Conservation (phyloP, 768 basidiomycete genomes). For the Kwoniella botswanensis region DNA sequence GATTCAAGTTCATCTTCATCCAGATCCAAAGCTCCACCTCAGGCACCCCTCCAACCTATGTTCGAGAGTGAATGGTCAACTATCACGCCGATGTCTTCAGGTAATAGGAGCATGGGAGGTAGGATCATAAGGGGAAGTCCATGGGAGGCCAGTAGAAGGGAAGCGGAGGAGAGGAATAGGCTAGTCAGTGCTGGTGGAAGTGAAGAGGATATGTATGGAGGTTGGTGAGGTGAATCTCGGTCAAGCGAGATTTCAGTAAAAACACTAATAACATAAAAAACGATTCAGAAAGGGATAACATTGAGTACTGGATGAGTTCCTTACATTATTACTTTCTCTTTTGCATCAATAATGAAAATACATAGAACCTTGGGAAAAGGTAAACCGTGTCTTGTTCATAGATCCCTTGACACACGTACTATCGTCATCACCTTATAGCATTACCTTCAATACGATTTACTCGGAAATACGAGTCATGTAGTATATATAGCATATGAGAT, state of each 20-base stretch:
- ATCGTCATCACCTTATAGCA: slow-evolving; percentile 10
- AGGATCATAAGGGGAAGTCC: neutral
- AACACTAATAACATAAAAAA: too few relatives aligned
- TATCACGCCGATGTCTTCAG: neutral
- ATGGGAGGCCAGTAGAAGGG: neutral
- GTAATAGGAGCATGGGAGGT: neutral
- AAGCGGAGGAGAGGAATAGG: slow-evolving; percentile 1
- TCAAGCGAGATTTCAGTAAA: neutral
- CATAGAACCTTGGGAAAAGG: neutral
- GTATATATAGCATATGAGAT: neutral
- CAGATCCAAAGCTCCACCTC: neutral
- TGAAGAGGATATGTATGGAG: slow-evolving; percentile 6
- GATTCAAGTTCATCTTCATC: neutral
- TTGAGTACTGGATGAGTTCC: too few relatives aligned
- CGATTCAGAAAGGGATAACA: too few relatives aligned
- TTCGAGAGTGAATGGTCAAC: slow-evolving; percentile 14
- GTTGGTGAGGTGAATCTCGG: neutral
- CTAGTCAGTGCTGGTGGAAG: neutral
- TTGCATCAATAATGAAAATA: neutral
- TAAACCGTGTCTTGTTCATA: slow-evolving; percentile 1
- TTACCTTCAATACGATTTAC: neutral
- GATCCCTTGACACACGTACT: slow-evolving; percentile 4
- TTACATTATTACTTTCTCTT: neutral
- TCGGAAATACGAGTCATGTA: neutral
- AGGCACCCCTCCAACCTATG: slow-evolving; percentile 4